Conservation (phyloP, 306 rosid genomes). For the Quercus alba region DNA sequence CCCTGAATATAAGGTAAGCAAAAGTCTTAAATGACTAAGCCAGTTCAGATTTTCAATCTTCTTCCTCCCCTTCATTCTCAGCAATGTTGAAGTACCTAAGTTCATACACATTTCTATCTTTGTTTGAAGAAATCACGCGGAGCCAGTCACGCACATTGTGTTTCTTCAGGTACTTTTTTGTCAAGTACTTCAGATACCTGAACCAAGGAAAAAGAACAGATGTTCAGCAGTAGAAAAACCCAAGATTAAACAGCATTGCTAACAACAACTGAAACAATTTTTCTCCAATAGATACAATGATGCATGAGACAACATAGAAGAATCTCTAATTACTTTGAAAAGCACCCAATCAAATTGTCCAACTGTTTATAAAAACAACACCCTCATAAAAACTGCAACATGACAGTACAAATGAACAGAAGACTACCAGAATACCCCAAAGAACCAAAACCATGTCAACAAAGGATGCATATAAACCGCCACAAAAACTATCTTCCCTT, state of each 20-base stretch:
- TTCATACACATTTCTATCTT: conserved; percentile 54
- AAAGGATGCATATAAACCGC: too few relatives aligned
- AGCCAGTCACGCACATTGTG: conserved; percentile 68
- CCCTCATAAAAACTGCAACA: neutral
- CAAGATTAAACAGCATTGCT: neutral
- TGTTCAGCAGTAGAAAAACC: neutral
- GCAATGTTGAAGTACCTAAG: conserved; percentile 67
- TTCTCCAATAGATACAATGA: too few relatives aligned
- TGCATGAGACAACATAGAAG: neutral
- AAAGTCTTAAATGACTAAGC: neutral
- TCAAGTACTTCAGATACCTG: conserved; percentile 57
- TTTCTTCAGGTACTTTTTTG: conserved; percentile 57
- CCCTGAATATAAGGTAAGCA: neutral
- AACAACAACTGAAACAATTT: neutral
- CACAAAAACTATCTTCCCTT: too few relatives aligned
- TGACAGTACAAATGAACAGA: neutral
- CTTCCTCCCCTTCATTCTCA: conserved; percentile 61
- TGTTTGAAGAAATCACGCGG: conserved; percentile 59
- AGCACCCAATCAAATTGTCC: neutral
- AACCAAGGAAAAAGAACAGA: conserved; percentile 4
- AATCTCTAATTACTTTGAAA: neutral
- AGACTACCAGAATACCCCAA: neutral
- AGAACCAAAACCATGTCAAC: neutral
- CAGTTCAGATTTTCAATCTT: conserved; percentile 25
- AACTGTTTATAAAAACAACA: neutral